Base-by-base conservation (phyloP, 345 rosid genomes). In the Populus alba region DNA sequence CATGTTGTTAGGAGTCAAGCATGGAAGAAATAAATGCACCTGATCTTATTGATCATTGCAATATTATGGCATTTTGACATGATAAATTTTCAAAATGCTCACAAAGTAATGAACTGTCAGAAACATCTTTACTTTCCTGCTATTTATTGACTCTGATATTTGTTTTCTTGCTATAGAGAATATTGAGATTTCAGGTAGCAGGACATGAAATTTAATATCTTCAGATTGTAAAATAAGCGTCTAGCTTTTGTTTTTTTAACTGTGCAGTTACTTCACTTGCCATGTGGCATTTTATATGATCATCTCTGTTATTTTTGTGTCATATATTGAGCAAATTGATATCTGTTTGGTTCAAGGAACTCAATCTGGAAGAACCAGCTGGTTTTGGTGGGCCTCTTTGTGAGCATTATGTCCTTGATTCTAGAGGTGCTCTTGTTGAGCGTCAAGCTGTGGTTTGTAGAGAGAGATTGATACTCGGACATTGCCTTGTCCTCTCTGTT, bases 361-460 rank as follows among this genome's bases (percentile, higher is more conserved):
- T 95, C 78, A 90, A 84, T 88, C 96, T 90, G 31, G 97, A 91
- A 83, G 99, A 95, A 86, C 97, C 99, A 70, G 87, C 92, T 87
- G 96, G 98, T 72, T 81, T 93, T 68, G 99, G 99, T 81, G 98
- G 98, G 75, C 96, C 94, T 68, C 87, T 73, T 57, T 87, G 94
- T 83, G 99, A 95, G 71, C 90, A 71, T 27, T 88, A 87, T 82
- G 86, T 95, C 73, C 85, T 93, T 72, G 99, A 95, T 83, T 92
- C 97, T 77, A 88, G 97, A 86, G 98, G 98, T 78, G 89, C 94
- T 79, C 90, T 93, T 83, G 94, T 91, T 78, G 97, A 93, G 89
- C 91, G 96, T 63, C 85, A 86, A 76, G 90, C 93, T 86, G 98
- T 95, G 80, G 92, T 93, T 82, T 86, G 77, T 55, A 87, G 94